A percentile compares a stretch with the other conserved stretches of the same genome.
phyloP scores from a whole-genome alignment of 2,329 filamentous ascomycete species.

The Dothistroma septosporum region DNA sequence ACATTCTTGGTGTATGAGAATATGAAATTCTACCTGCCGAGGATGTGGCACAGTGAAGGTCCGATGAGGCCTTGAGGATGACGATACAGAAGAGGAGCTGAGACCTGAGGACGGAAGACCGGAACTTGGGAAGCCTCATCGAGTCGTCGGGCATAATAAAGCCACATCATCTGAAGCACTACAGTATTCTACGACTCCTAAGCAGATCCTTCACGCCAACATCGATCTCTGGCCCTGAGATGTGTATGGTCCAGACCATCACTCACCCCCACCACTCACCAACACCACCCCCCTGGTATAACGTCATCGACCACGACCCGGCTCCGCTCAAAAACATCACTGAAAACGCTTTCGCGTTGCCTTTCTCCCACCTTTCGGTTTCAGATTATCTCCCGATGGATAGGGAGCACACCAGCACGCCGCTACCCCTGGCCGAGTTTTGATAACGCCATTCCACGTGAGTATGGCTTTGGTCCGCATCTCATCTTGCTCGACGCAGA shows the following conservation, averaged over 20 bases:
- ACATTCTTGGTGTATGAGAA: constrained; percentile 98
- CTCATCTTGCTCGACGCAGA: not conserved
- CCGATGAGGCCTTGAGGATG: constrained; percentile 7
- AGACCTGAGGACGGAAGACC: too few relatives aligned
- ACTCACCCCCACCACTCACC: too few relatives aligned
- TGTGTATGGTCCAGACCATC: not conserved
- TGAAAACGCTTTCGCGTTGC: not conserved
- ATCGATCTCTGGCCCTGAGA: not conserved
- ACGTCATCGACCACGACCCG: not conserved
- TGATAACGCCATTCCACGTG: not conserved
- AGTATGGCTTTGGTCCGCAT: not conserved
- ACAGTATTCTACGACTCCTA: not conserved
- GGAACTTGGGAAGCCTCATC: too few relatives aligned
- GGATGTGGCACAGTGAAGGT: constrained; percentile 25
- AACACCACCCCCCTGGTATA: too few relatives aligned
- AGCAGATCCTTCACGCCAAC: not conserved
- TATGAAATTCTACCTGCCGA: constrained; percentile 65
- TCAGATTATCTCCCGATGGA: not conserved
- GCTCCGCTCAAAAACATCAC: not conserved
- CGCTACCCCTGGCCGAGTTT: not conserved
- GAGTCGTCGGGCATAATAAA: not conserved
- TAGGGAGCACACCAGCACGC: not conserved
- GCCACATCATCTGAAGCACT: not conserved
- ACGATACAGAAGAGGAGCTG: not conserved
- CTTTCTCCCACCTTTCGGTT: not conserved